Evolutionary conservation across 2,329 filamentous ascomycete genomes (phyloP).

Genomic region (Sporothrix schenckii): DNA sequence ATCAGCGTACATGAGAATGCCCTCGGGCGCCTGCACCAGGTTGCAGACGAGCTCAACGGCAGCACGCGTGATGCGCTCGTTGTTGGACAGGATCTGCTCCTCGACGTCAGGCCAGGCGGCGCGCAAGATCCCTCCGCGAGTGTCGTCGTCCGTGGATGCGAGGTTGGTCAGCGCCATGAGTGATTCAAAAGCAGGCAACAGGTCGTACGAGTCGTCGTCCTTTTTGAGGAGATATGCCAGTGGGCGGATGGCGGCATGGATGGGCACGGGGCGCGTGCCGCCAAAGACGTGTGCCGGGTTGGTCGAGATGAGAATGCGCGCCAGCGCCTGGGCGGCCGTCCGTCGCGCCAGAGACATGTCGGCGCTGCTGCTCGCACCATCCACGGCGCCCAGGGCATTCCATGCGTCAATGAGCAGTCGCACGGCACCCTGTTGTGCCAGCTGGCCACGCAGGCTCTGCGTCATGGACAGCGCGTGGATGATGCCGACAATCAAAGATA

Average conservation of each 20-base stretch:
- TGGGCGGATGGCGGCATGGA: conserved; percentile 79
- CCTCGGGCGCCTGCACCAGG: conserved; percentile 70
- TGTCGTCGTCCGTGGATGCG: conserved; percentile 73
- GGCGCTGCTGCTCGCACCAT: conserved; percentile 36
- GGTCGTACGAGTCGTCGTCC: conserved; percentile 60
- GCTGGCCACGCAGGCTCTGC: conserved; percentile 71
- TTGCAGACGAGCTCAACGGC: conserved; percentile 91
- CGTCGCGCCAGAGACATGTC: conserved; percentile 48
- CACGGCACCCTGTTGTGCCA: conserved; percentile 92
- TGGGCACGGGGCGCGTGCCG: conserved; percentile 70
- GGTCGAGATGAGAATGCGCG: conserved; percentile 82
- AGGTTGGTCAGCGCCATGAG: conserved; percentile 93
- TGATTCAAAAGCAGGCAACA: conserved; percentile 86
- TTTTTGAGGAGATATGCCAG: conserved; percentile 70
- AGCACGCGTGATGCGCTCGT: conserved; percentile 76
- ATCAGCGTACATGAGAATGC: conserved; percentile 70
- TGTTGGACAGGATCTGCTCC: conserved; percentile 77
- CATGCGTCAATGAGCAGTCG: conserved; percentile 77
- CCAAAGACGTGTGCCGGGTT: conserved; percentile 84
- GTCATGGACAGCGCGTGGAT: conserved; percentile 75
- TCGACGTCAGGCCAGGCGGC: conserved; percentile 76
- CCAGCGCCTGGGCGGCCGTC: conserved; percentile 76
- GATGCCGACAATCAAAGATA: conserved; percentile 74
- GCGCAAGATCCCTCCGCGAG: conserved; percentile 70
- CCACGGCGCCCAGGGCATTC: conserved; percentile 61